These are phyloP conservation scores for Thermochaetoides thermophila DNA, from an alignment of 495 filamentous ascomycete genomes.

Conservation along the genomic window DNA sequence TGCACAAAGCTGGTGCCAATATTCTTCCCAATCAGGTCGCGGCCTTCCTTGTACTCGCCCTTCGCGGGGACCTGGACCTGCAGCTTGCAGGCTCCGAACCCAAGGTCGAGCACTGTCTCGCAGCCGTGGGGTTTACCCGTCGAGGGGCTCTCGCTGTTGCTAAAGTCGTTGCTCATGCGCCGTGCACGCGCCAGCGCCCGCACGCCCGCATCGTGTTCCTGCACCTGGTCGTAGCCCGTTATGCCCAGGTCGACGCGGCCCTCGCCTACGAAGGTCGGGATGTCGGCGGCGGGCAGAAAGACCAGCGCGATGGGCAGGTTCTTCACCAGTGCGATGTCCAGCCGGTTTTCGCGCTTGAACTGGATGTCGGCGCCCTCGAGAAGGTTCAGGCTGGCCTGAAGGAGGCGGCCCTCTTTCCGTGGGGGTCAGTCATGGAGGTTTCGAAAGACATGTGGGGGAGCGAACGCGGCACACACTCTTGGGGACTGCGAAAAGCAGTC, in stretches of 20 bases:
- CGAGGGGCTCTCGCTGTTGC: conserved; percentile 30
- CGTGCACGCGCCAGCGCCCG: conserved; percentile 36
- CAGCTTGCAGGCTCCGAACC: conserved; percentile 79
- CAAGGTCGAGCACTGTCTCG: conserved; percentile 73
- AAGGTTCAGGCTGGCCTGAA: conserved; percentile 73
- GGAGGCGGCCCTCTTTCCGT: conserved; percentile 70
- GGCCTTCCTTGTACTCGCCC: conserved; percentile 49
- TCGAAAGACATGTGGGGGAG: neutral
- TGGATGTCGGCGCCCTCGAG: conserved; percentile 89
- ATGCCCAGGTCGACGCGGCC: conserved; percentile 89
- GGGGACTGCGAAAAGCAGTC: conserved; percentile 88
- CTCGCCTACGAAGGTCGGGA: conserved; percentile 92
- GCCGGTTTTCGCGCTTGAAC: conserved; percentile 80
- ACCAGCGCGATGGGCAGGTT: conserved; percentile 90
- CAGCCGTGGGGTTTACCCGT: conserved; percentile 40
- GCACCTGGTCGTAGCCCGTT: conserved; percentile 82
- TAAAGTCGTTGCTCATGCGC: conserved; percentile 41
- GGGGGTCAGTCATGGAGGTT: conserved; percentile 1
- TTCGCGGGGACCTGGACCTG: conserved; percentile 93
- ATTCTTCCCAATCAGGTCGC: conserved; percentile 80
- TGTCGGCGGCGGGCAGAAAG: conserved; percentile 94
- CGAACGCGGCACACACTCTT: conserved; percentile 56
- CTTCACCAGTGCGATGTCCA: conserved; percentile 92
- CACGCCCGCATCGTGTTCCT: conserved; percentile 71
- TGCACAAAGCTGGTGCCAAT: conserved; percentile 90